Evolutionary conservation across 2,329 filamentous ascomycete species (phyloP).

Genomic region (Pleomassaria siparia): DNA sequence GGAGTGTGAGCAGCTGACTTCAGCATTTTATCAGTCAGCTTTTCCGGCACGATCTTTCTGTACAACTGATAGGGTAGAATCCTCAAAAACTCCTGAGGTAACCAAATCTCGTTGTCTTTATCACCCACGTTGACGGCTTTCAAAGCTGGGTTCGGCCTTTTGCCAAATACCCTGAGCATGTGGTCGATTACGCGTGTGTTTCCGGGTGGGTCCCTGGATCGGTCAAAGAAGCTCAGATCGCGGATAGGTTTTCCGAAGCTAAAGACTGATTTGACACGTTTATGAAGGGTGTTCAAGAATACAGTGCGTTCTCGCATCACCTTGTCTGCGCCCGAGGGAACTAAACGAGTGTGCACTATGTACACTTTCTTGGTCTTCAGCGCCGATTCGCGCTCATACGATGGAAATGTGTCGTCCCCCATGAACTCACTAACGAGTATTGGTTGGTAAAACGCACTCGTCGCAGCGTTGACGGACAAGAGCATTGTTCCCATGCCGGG

Average conservation of each 20-base stretch:
- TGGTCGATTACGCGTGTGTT: not conserved
- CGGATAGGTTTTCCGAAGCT: not conserved
- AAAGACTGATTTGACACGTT: not conserved
- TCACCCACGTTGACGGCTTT: constrained; percentile 11
- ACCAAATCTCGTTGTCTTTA: constrained; percentile 6
- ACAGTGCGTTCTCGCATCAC: not conserved
- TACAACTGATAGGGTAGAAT: constrained; percentile 25
- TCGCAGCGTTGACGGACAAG: constrained; percentile 19
- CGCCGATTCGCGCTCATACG: constrained; percentile 12
- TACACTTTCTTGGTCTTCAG: constrained; percentile 9
- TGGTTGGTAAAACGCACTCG: constrained; percentile 4
- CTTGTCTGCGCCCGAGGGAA: not conserved
- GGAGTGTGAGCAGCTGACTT: constrained; percentile 14
- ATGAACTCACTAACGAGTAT: constrained; percentile 2
- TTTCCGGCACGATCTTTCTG: constrained; percentile 10
- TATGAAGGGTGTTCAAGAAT: not conserved
- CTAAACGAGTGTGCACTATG: constrained; percentile 9
- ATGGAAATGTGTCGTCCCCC: not conserved
- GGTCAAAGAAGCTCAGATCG: not conserved
- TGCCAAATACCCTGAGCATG: not conserved
- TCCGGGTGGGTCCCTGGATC: not conserved
- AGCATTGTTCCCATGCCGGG: constrained; percentile 13
- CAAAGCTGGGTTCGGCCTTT: not conserved
- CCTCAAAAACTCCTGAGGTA: constrained; percentile 7
- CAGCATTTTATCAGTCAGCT: too few species aligned